A percentile compares a stretch with the other conserved stretches of the same genome.
Conservation (phyloP, 371 early-diverging fungal genomes). For the Sporodiniella umbellata region DNA sequence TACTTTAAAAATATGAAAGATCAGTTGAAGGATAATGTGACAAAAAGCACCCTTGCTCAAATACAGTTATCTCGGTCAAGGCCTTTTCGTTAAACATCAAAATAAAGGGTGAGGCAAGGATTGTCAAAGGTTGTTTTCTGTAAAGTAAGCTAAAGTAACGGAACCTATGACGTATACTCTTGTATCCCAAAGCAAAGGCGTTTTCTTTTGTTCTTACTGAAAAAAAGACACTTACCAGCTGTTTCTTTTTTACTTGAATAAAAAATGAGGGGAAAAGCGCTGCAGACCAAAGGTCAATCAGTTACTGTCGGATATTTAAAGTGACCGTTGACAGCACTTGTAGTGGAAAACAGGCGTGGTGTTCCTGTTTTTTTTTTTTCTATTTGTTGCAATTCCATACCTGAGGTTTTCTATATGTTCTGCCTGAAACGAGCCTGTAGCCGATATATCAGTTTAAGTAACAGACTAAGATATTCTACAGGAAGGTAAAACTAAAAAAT, state of each 20-base stretch:
- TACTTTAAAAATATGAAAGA: slow-evolving; percentile 8
- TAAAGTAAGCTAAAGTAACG: too few relatives aligned
- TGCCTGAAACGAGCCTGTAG: background rate
- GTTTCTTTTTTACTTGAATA: too few relatives aligned
- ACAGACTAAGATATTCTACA: slow-evolving; percentile 1
- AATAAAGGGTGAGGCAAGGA: too few relatives aligned
- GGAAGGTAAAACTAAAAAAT: slow-evolving; percentile 6
- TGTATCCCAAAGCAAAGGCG: too few relatives aligned
- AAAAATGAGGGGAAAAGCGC: too few relatives aligned
- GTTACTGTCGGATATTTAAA: slow-evolving; percentile 1
- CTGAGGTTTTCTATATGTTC: background rate
- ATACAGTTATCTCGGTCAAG: too few relatives aligned
- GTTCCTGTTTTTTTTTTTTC: background rate
- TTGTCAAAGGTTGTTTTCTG: too few relatives aligned
- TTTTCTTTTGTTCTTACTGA: too few relatives aligned
- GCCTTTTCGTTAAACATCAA: too few relatives aligned
- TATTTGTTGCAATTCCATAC: background rate
- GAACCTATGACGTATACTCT: too few relatives aligned
- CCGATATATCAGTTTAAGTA: background rate
- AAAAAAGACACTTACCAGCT: too few relatives aligned
- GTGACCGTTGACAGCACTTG: slow-evolving; percentile 1
- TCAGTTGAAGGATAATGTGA: slow-evolving; percentile 8
- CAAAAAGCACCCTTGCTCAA: slow-evolving; percentile 2
- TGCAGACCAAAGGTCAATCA: too few relatives aligned
- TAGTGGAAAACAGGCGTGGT: background rate